These are phyloP conservation scores for Annulohypoxylon nitens DNA, from an alignment of 495 filamentous ascomycete genomes.

Conservation along the genomic window DNA sequence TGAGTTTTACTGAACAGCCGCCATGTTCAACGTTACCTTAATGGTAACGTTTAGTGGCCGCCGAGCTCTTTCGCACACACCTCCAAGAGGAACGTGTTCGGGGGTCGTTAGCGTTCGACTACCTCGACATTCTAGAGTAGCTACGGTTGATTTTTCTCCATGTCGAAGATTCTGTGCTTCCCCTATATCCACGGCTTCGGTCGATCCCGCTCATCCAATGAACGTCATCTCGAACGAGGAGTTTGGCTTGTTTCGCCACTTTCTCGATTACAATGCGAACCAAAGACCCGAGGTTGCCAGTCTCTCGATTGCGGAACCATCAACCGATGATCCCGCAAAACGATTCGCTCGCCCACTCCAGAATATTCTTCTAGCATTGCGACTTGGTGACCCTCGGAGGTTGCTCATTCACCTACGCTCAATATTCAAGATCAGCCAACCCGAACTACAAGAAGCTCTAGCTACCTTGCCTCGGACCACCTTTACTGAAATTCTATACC, in stretches of 20 bases:
- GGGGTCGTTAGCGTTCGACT: constrained; percentile 38
- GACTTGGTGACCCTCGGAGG: constrained; percentile 36
- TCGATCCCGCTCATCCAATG: constrained; percentile 7
- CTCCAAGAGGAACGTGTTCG: constrained; percentile 39
- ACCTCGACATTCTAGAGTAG: constrained; percentile 27
- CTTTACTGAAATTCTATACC: constrained; percentile 56
- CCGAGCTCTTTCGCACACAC: constrained; percentile 22
- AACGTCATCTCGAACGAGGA: constrained; percentile 9
- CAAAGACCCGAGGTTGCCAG: not conserved
- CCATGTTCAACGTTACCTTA: constrained; percentile 34
- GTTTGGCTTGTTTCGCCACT: constrained; percentile 11
- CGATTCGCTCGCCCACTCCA: constrained; percentile 21
- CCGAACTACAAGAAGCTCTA: constrained; percentile 29
- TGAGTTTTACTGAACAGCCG: constrained; percentile 10
- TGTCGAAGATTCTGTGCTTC: not conserved
- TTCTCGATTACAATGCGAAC: not conserved
- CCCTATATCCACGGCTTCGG: not conserved
- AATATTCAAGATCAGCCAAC: constrained; percentile 28
- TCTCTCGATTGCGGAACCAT: not conserved
- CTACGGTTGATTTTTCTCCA: not conserved
- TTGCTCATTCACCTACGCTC: constrained; percentile 31
- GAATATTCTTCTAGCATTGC: constrained; percentile 39
- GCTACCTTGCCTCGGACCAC: constrained; percentile 47
- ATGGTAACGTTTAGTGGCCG: constrained; percentile 26
- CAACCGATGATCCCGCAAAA: not conserved